Evolutionary conservation across 176 grass and related monocot species (phyloP).

Genomic region (Ampelocalamus luodianensis): DNA sequence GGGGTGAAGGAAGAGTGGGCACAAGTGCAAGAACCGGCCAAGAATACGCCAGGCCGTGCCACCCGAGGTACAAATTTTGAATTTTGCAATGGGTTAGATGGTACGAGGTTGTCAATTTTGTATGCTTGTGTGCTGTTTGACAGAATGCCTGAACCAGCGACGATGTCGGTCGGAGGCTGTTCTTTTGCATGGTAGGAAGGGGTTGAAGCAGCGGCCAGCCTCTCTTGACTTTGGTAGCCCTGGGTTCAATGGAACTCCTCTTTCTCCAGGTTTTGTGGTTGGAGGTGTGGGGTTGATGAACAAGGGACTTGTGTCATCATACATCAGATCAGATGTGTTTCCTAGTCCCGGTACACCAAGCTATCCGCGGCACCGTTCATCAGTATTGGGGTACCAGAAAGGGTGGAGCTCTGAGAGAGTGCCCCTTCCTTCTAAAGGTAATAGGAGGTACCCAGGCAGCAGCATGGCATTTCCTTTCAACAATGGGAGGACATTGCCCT

Average conservation of each 20-base stretch:
- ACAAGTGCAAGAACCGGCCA: constrained; percentile 24
- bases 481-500: constrained; percentile 82
- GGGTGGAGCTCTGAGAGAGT: constrained; percentile 97
- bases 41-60: constrained; percentile 17
- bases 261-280: constrained; percentile 63
- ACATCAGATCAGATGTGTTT: constrained; percentile 64
- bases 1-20: constrained; percentile 50
- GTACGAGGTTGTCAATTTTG: constrained; percentile 24
- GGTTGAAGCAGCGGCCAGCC: constrained; percentile 51
- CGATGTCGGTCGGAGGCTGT: constrained; percentile 41
- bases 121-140: constrained; percentile 55
- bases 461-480: constrained; percentile 64
- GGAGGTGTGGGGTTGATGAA: constrained; percentile 62
- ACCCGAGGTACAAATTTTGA: constrained; percentile 45
- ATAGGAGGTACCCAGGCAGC: constrained; percentile 58
- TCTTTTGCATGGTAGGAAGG: constrained; percentile 56
- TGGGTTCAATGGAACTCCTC: constrained; percentile 40
- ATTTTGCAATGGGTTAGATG: background rate
- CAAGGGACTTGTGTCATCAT: constrained; percentile 62
- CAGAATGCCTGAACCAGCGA: constrained; percentile 65
- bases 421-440: constrained; percentile 58
- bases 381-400: constrained; percentile 51
- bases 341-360: constrained; percentile 77
- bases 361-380: constrained; percentile 47
- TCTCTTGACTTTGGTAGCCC: constrained; percentile 74